A percentile compares a stretch with the other conserved stretches of the same genome.
Conservation (phyloP, 495 filamentous ascomycete genomes). For the Xanthoparmelia taractica region DNA sequence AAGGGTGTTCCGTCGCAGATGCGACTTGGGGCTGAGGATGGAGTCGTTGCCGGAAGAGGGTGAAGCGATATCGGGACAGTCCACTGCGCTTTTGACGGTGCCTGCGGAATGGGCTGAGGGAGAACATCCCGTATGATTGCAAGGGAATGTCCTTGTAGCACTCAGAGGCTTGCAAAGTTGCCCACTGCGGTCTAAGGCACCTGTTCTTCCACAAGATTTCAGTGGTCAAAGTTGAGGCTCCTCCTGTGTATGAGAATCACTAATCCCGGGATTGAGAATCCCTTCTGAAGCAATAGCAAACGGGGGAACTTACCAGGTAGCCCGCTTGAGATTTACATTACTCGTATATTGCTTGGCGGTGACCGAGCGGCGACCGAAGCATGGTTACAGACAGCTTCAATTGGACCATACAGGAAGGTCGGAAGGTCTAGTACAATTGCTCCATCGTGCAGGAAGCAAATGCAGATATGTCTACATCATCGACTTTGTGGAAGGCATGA, state of each 20-base stretch:
- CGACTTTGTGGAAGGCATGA: not conserved
- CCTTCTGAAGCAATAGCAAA: not conserved
- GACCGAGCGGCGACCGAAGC: conserved; percentile 4
- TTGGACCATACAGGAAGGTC: not conserved
- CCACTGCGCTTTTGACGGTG: not conserved
- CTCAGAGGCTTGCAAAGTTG: not conserved
- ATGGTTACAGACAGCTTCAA: not conserved
- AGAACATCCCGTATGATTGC: not conserved
- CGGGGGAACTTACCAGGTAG: not conserved
- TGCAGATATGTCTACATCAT: not conserved
- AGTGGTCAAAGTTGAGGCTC: not conserved
- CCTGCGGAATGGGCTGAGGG: not conserved
- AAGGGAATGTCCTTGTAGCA: not conserved
- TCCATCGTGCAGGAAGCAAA: not conserved
- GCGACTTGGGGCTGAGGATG: not conserved
- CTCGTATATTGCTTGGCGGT: not conserved
- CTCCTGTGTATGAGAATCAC: not conserved
- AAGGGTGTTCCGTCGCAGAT: not conserved
- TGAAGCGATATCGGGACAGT: not conserved
- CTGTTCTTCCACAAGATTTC: not conserved
- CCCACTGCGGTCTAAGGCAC: not conserved
- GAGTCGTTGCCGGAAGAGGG: not conserved
- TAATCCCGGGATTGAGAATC: not conserved
- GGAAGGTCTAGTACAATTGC: not conserved
- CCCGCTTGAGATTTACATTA: not conserved